Evolutionary conservation across 345 rosid species (phyloP), one percentile per base, ranked within the genome.

Genomic region (Gossypium turneri): DNA sequence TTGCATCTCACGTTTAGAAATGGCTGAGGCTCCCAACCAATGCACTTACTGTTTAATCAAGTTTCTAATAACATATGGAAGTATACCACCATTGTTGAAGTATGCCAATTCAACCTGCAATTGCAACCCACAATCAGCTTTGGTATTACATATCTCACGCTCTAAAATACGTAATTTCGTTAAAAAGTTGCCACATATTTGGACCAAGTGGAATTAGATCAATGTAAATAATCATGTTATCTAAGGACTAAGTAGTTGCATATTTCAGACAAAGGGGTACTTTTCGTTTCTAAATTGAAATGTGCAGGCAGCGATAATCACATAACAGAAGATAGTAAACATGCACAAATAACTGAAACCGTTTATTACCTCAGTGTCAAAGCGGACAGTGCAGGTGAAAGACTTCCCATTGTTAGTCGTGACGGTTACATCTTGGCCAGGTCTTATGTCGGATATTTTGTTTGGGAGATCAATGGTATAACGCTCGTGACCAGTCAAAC

Each of bases 341-440:
- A 34, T 22, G 17, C 9, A 20, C 12, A 25, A 47, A 53, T 50
- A 47, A 9, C 12, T 13, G 52, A 47, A 74, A 52, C 13, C 25
- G 60, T 45, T 4, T 27, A 55, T 67, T 83, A 93, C 99, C 98
- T 93, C 99, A 2, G 99, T 96, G 82, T 96, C 99, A 43, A 96
- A 96, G 61, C 99, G 97, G 71, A 74, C 97, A 2, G 88, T 86
- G 90, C 99, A 96, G 58, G 86, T 90, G 85, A 96, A 93, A 43
- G 97, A 88, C 81, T 96, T 93, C 67, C 98, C 97, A 7, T 74
- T 80, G 81, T 92, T 87, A 0, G 97, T 96, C 7, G 88, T 88
- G 82, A 96, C 97, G 2, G 89, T 80, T 63, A 92, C 97, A 58
- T 96, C 99, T 85, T 96, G 99, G 58, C 98, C 98, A 45, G 99